phyloP scores from a whole-genome alignment of 495 filamentous ascomycete species.

The Corynascus novoguineensis region DNA sequence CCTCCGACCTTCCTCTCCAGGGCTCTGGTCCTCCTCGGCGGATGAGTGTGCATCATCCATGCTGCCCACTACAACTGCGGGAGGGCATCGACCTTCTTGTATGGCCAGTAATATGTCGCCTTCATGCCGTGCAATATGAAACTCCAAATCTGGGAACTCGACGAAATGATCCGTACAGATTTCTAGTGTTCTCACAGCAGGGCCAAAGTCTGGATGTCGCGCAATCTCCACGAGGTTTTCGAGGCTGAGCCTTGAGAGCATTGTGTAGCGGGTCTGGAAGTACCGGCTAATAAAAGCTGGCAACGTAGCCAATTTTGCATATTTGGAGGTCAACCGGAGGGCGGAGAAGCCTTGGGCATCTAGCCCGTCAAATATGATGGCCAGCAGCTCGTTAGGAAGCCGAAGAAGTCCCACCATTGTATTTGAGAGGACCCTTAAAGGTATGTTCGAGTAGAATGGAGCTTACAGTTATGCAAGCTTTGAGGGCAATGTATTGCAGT shows the following conservation, averaged over 20 bases:
- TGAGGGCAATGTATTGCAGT: not conserved
- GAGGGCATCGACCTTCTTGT: slow-evolving; percentile 1
- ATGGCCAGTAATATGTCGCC: not conserved
- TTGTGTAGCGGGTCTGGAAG: not conserved
- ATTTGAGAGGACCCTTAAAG: not conserved
- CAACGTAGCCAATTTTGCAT: not conserved
- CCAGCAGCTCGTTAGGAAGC: not conserved
- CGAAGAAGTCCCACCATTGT: not conserved
- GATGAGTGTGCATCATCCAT: not conserved
- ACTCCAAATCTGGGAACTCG: not conserved
- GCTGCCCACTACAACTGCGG: not conserved
- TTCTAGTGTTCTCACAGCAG: slow-evolving; percentile 1
- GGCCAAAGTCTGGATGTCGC: slow-evolving; percentile 1
- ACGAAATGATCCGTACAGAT: slow-evolving; percentile 1
- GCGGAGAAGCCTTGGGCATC: slow-evolving; percentile 1
- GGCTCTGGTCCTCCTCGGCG: slow-evolving; percentile 1
- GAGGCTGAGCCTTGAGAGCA: slow-evolving; percentile 1
- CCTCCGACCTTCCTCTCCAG: not conserved
- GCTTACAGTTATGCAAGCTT: not conserved
- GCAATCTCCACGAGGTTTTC: slow-evolving; percentile 1
- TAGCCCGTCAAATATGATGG: not conserved
- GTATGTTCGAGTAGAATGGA: not conserved
- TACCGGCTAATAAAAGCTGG: not conserved
- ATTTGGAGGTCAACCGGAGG: not conserved
- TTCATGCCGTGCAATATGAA: not conserved